Base-by-base conservation (phyloP, 345 rosid species). In the Hibiscus tridactylites region DNA sequence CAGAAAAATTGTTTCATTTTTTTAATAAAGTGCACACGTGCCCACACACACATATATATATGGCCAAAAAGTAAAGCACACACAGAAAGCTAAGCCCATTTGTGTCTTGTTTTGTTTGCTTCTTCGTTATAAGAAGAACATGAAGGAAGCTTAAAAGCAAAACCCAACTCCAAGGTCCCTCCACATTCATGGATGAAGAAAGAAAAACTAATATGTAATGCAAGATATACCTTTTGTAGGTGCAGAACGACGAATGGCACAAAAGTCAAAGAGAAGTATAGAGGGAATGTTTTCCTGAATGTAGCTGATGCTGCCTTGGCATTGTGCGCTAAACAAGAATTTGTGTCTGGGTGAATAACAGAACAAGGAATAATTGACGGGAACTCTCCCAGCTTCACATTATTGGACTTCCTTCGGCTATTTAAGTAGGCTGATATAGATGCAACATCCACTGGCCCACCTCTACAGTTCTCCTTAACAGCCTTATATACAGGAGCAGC, bases 241-340 rank as follows among this genome's bases (percentile, higher is more conserved):
- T 85, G 97, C 77, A 96, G 88, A 74, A 96, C 91, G 65, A 96
- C 99, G 75, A 83, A 96, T 71, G 99, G 99, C 69, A 96, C 98
- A 73, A 92, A 96, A 24, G 99, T 96, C 79, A 96, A 71, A n/a
- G 98, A 92, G 85, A 96, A 96, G 80, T 96, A 96, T 39, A 92
- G 88, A 0, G 99, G 99, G 77, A 96, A 96, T 37, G 98, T 96
- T 85, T 89, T 96, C 84, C 84, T 89, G 84, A 96, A 96, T 74
- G 98, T 91, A 71, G 96, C 90, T 26, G 93, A 89, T 73, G 91
- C 84, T 76, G 98, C 98, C 73, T 87, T 92, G 31, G 81, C 95
- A 84, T 92, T 88, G 70, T 96, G 98, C 75, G 74, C 80, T 71
- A 92, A 70, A 73, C 99, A 96, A 35, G 91, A 96, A 68, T 79